Evolutionary conservation across 306 rosid genomes (phyloP), one percentile per base, ranked within the genome.

Genomic region (Fragaria vesca): DNA sequence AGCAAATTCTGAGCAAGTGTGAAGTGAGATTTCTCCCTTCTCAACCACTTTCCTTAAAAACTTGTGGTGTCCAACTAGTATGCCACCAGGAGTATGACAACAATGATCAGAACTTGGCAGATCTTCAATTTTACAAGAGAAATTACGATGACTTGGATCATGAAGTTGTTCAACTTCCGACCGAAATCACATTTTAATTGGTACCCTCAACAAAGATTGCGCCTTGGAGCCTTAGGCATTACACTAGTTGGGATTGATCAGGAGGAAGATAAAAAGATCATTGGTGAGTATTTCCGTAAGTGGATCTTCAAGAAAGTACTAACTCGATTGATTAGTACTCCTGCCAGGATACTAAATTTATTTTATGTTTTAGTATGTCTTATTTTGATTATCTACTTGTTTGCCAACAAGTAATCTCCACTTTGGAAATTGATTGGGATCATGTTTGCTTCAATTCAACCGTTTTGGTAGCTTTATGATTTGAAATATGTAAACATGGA

Each of bases 1-100:
- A 71, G 42, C 45, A 30, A 21, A 18, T 48, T 11, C 7, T 71
- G 75, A 24, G 40, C 18, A 71, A 71, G 24, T 71, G 74, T 71
- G 45, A 16, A 47, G 61, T 71, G 11, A 17, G 18, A 30, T 71
- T 71, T 71, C 18, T 30, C 48, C 61, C 75, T 13, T 71, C 74
- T 4, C 6, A 28, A 16, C 75, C 75, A 48, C n/a, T 71, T 13
- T 71, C 61, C n/a, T 71, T 71, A 4, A 71, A 71, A 71, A 10
- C 45, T 0, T 71, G 75, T 30, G 75, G 61, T 30, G 43, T 71
- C 28, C 75, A 71, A 30, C 61, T 48, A 0, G 43, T 30, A 17
- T 48, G 13, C 75, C 61, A 24, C 40, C 3, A 21, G 12, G 61
- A 11, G 51, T n/a, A 17, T 28, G 42, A 32, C 12, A 32, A 63